These are phyloP conservation scores for Lactifluus pinguis DNA, from an alignment of 768 basidiomycete genomes.

Conservation along the genomic window DNA sequence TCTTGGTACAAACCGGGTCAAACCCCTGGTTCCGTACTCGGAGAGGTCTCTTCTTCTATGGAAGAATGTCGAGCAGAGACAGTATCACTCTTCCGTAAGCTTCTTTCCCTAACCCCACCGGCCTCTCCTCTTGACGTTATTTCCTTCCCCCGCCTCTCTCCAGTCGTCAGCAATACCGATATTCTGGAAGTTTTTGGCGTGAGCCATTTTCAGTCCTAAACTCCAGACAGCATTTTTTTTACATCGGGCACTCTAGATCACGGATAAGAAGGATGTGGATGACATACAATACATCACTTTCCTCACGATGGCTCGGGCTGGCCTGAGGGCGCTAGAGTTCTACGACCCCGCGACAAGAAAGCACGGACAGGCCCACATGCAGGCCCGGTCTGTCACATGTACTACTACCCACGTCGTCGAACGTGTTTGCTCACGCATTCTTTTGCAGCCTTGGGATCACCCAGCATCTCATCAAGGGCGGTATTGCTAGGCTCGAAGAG, in stretches of 20 bases:
- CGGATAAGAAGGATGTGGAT: conserved; percentile 55
- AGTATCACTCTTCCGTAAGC: conserved; percentile 70
- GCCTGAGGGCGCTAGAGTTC: conserved; percentile 68
- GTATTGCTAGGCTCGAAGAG: conserved; percentile 63
- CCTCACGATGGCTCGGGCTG: conserved; percentile 80
- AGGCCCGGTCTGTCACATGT: conserved; percentile 53
- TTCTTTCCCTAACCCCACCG: background rate
- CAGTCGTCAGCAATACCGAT: conserved; percentile 65
- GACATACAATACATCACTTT: conserved; percentile 77
- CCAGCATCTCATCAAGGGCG: conserved; percentile 63
- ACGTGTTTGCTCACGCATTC: background rate
- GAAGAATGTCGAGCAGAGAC: conserved; percentile 92
- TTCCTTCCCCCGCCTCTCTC: background rate
- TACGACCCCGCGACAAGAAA: conserved; percentile 75
- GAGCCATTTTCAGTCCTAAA: background rate
- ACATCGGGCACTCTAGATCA: conserved; percentile 39
- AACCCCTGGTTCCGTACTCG: conserved; percentile 72
- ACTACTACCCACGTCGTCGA: background rate
- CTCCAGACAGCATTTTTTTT: background rate
- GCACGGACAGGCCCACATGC: conserved; percentile 88
- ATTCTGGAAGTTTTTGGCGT: conserved; percentile 80
- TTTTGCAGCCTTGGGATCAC: conserved; percentile 70
- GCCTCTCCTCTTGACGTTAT: background rate
- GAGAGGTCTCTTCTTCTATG: conserved; percentile 83
- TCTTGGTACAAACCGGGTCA: conserved; percentile 89